phyloP scores from a whole-genome alignment of 2,329 filamentous ascomycete species.

The Didymella arachidicola region DNA sequence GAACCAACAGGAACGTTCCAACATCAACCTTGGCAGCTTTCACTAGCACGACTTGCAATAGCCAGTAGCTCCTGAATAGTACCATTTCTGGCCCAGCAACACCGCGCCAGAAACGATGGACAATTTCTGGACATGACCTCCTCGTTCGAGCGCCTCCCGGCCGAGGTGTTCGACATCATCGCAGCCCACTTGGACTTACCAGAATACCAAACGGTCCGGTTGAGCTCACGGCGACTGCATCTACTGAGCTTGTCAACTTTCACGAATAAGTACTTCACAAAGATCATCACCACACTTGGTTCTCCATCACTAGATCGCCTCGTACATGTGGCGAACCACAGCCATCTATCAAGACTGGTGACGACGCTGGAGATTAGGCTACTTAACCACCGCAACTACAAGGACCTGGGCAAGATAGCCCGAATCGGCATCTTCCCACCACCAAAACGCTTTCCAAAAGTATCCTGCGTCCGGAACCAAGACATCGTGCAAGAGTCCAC shows the following conservation, averaged over 20 bases:
- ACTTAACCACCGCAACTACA: conserved; percentile 36
- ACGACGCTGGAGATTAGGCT: conserved; percentile 35
- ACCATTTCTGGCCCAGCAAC: background rate
- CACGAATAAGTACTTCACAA: conserved; percentile 33
- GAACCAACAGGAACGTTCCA: conserved; percentile 9
- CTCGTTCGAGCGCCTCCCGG: conserved; percentile 37
- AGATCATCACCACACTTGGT: conserved; percentile 33
- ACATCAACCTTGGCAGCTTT: background rate
- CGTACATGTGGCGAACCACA: conserved; percentile 26
- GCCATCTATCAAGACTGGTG: conserved; percentile 28
- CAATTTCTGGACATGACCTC: conserved; percentile 30
- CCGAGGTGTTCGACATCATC: conserved; percentile 41
- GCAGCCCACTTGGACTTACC: conserved; percentile 26
- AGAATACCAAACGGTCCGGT: conserved; percentile 33
- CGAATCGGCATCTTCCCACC: conserved; percentile 38
- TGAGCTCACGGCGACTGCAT: conserved; percentile 34
- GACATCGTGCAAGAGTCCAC: conserved; percentile 33
- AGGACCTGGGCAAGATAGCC: conserved; percentile 29
- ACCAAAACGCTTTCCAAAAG: conserved; percentile 38
- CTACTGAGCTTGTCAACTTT: conserved; percentile 34
- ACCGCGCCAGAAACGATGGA: conserved; percentile 9
- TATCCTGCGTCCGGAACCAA: conserved; percentile 25
- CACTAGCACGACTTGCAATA: background rate
- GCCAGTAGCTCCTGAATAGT: background rate
- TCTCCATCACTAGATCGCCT: conserved; percentile 36